These are phyloP conservation scores for Colletotrichum sp. DNA, from an alignment of 2,329 filamentous ascomycete species.

Conservation along the genomic window DNA sequence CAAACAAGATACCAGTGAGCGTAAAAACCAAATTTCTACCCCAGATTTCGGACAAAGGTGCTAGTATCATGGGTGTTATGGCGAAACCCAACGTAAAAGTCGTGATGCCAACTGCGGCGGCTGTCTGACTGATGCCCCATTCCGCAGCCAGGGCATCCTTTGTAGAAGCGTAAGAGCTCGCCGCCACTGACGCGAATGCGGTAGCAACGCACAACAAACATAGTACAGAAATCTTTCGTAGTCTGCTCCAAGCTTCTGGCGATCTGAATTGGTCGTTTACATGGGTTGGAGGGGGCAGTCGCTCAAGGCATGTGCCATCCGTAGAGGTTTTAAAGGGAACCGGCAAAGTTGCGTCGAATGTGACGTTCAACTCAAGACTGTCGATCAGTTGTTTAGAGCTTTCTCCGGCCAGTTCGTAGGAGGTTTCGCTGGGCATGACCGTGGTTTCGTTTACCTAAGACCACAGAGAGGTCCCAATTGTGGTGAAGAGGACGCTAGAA, in stretches of 20 bases:
- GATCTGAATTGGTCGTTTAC: background rate
- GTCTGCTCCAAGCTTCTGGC: background rate
- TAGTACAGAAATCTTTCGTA: background rate
- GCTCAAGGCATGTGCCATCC: background rate
- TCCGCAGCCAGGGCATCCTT: background rate
- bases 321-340: background rate
- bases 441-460: background rate
- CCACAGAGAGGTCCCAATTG: background rate
- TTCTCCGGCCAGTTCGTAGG: no score
- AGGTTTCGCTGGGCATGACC: background rate
- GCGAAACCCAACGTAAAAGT: conserved; percentile 83
- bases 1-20: conserved; percentile 73
- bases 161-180: background rate
- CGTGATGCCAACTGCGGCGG: conserved; percentile 65
- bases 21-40: conserved; percentile 85
- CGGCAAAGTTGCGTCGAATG: background rate
- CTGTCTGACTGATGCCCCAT: background rate
- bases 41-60: conserved; percentile 87
- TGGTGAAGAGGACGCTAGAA: background rate
- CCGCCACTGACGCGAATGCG: background rate
- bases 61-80: conserved; percentile 84
- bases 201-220: background rate
- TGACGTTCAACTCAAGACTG: background rate
- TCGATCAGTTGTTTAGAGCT: background rate
- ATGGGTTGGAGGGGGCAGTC: background rate